Percentiles rank a stretch among this genome's conserved stretches.
phyloP scores from a whole-genome alignment of 2,329 filamentous ascomycete genomes.

The Orbilia oligospora region DNA sequence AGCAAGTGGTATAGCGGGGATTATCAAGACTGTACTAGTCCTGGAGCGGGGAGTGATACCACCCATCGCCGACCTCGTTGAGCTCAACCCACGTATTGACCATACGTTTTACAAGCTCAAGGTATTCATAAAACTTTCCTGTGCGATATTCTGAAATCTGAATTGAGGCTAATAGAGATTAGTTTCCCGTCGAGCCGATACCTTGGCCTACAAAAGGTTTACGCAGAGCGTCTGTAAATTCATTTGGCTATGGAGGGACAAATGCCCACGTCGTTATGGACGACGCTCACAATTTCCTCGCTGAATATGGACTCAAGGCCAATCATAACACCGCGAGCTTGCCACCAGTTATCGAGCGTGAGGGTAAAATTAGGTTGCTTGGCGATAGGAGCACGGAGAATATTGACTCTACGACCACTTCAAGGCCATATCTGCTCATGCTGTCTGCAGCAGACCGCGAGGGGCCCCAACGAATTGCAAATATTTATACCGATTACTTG shows the following conservation, averaged over 20 bases:
- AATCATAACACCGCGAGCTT: neutral
- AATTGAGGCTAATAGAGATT: neutral
- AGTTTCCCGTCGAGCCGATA: constrained; percentile 29
- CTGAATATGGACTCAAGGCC: neutral
- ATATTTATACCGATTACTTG: constrained; percentile 15
- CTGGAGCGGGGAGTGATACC: constrained; percentile 71
- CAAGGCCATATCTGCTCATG: constrained; percentile 20
- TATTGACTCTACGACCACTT: no score
- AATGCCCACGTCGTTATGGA: constrained; percentile 60
- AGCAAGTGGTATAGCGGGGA: constrained; percentile 71
- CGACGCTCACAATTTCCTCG: constrained; percentile 23
- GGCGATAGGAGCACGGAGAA: neutral
- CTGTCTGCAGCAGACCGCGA: constrained; percentile 31
- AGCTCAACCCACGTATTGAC: constrained; percentile 40
- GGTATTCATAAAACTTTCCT: neutral
- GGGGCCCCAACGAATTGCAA: constrained; percentile 1
- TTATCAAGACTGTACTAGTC: constrained; percentile 72
- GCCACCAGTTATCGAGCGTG: neutral
- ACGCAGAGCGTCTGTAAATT: constrained; percentile 63
- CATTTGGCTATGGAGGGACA: constrained; percentile 65
- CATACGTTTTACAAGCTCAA: constrained; percentile 45
- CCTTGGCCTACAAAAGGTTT: constrained; percentile 20
- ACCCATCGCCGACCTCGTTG: constrained; percentile 56
- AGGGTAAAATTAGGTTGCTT: neutral
- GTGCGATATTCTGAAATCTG: neutral